Evolutionary conservation across 2,329 filamentous ascomycete genomes (phyloP).

Genomic region (Aspergillaceae sp.): DNA sequence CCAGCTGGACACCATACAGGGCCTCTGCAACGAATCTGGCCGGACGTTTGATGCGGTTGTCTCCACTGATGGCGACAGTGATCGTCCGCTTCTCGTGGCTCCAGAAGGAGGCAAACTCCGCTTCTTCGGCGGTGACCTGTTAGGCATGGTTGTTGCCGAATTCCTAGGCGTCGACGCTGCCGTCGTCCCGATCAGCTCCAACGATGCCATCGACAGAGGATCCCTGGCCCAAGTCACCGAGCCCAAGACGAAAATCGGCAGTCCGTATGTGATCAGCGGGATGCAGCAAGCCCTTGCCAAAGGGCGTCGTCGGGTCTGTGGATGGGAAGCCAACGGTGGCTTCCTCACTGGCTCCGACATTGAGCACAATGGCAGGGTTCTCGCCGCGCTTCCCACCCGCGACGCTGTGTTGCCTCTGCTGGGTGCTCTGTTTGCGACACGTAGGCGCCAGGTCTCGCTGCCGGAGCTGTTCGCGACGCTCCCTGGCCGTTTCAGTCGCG

Average conservation of each 20-base stretch:
- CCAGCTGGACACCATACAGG: constrained; percentile 22
- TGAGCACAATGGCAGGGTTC: constrained; percentile 17
- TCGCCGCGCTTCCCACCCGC: constrained; percentile 23
- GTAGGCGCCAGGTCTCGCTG: constrained; percentile 15
- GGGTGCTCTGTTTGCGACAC: constrained; percentile 21
- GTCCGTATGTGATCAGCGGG: constrained; percentile 26
- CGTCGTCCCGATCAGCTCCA: constrained; percentile 27
- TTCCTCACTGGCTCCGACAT: constrained; percentile 26
- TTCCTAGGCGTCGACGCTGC: constrained; percentile 21
- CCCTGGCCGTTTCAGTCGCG: constrained; percentile 22
- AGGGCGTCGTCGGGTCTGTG: constrained; percentile 20
- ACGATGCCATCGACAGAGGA: constrained; percentile 26
- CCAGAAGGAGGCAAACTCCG: constrained; percentile 19
- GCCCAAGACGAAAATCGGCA: constrained; percentile 27
- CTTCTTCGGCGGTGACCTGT: constrained; percentile 25
- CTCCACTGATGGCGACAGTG: constrained; percentile 27
- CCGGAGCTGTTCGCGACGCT: constrained; percentile 21
- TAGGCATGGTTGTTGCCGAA: constrained; percentile 26
- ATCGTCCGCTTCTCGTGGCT: constrained; percentile 24
- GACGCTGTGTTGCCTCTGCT: constrained; percentile 25
- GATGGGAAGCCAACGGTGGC: constrained; percentile 28
- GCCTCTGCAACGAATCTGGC: constrained; percentile 15
- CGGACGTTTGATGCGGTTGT: constrained; percentile 21
- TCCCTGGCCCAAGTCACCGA: constrained; percentile 16
- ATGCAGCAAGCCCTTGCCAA: constrained; percentile 23